Base-by-base conservation (phyloP, 1,284 basidiomycete genomes). In the Xerocomus amazonicus region DNA sequence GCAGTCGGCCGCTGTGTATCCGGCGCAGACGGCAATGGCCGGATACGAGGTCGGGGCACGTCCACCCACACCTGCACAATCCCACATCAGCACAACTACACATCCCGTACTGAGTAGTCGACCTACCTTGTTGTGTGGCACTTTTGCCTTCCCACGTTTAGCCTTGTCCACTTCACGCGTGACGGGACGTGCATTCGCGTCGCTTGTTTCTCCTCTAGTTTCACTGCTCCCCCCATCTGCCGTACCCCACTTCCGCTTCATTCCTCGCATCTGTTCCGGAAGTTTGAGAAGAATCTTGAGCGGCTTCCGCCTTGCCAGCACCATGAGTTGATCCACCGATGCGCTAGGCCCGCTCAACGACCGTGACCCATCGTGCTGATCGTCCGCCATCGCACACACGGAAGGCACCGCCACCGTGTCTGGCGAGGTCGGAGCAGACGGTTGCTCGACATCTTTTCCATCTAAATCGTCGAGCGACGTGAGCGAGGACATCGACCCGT, bases 271-370 rank as follows among this genome's bases (percentile, higher is more conserved):
- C 3, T 23, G 12, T 9, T 31, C 50, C 6, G 59, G 50, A 14
- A 54, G 3, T 27, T 23, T 53, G 4, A 55, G 10, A 3, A 13
- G 29, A n/a, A 53, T 53, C 45, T 34, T 56, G 3, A 48, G 26
- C 16, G 53, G 47, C 1, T 31, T 33, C 14, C 55, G 50, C 37
- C 53, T 52, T 12, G 67, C 61, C 2, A 67, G 50, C 17, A 42
- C 0, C 13, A 17, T 23, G 2, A 65, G 40, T 32, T 69, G 54
- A 0, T 45, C 41, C 41, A 65, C 3, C 14, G 63, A 56, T 4
- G 67, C 56, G 2, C 17, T 31, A 3, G 61, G 60, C 2, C 66
- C 67, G 4, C 66, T 60, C 17, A 32, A 19, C 6, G 35, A 12
- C 16, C n/a, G 32, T 34, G 29, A 34, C 13, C 23, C 40, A 17